Evolutionary conservation across 805 yeast species (phyloP), one percentile per base, ranked within the genome.

Genomic region (Nakazawaea populi): DNA sequence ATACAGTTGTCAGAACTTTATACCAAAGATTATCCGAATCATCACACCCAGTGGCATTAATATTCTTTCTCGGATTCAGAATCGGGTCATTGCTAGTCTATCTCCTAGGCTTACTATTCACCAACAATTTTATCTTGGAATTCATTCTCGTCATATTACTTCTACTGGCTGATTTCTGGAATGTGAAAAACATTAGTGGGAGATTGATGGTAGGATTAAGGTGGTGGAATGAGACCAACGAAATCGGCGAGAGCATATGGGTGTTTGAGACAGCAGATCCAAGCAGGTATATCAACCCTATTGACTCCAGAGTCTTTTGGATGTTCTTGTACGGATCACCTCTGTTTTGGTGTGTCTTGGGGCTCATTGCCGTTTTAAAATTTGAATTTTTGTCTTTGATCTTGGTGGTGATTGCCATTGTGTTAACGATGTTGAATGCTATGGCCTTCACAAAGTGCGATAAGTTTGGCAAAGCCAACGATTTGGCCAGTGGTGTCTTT

Each of bases 211-310:
- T 94, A 4, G 98, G 97, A 0, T 74, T 94, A 56, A 76, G 95
- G 56, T 92, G 99, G 99, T 92, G 98, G 97, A 94, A 92, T 64
- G 97, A 92, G 63, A 75, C 90, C 0, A 72, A 77, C 31, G 73
- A 70, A 18, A 65, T 76, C 7, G 89, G 89, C 1, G 83, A 83
- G 56, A 81, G 85, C 49, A 76, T 83, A 10, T 89, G 96, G 96
- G 96, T 89, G 24, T 89, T 89, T 61, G 96, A 89, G 64, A 82
- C 89, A 2, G 91, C 94, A 4, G 88, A 87, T 60, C 86, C 87
- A 6, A 68, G 71, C 42, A 70, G 86, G 52, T 73, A 75, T 56
- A 87, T 92, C 60, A 92, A 92, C 62, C 96, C 96, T 32, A 87
- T 94, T 46, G 98, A 92, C 63, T 85, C 96, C 8, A 87, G 84